A percentile compares a stretch with the other conserved stretches of the same genome.
Conservation (phyloP, 352 stramenopile species). For the Phytopythium aichiense region DNA sequence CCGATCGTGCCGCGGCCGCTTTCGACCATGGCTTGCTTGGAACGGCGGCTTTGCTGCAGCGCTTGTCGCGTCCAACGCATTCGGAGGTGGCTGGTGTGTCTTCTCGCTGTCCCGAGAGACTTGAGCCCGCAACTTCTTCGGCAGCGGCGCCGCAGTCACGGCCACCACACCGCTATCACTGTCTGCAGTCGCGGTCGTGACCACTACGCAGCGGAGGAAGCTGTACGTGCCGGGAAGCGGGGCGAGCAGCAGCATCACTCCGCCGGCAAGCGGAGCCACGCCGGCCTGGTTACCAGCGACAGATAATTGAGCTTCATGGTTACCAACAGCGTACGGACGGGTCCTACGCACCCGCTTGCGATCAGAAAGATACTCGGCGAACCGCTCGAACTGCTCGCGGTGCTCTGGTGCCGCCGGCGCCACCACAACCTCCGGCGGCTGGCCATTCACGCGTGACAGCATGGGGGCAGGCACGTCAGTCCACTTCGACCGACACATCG, state of each 20-base stretch:
- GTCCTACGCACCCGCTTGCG: slow-evolving; percentile 37
- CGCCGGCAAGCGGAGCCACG: slow-evolving; percentile 39
- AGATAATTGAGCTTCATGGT: background rate
- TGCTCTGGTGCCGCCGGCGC: slow-evolving; percentile 20
- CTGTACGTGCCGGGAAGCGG: slow-evolving; percentile 34
- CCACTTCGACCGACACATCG: background rate
- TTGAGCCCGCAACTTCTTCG: background rate
- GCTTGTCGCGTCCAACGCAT: background rate
- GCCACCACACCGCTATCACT: slow-evolving; percentile 7
- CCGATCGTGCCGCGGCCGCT: background rate
- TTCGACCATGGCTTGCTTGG: background rate
- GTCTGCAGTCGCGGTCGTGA: slow-evolving; percentile 25
- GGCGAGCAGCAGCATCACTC: slow-evolving; percentile 46
- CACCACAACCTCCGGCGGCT: slow-evolving; percentile 57
- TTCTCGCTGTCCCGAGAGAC: background rate
- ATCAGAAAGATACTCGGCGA: slow-evolving; percentile 46
- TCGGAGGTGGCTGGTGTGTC: background rate
- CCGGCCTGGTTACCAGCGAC: slow-evolving; percentile 31
- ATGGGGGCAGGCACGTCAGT: background rate
- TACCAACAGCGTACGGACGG: no score
- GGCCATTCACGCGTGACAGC: background rate
- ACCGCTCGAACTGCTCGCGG: slow-evolving; percentile 32
- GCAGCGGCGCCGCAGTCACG: background rate
- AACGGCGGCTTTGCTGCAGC: background rate
- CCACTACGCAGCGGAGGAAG: slow-evolving; percentile 45